Evolutionary conservation across 2,329 filamentous ascomycete genomes (phyloP).

Genomic region (Cladophialophora bantiana): DNA sequence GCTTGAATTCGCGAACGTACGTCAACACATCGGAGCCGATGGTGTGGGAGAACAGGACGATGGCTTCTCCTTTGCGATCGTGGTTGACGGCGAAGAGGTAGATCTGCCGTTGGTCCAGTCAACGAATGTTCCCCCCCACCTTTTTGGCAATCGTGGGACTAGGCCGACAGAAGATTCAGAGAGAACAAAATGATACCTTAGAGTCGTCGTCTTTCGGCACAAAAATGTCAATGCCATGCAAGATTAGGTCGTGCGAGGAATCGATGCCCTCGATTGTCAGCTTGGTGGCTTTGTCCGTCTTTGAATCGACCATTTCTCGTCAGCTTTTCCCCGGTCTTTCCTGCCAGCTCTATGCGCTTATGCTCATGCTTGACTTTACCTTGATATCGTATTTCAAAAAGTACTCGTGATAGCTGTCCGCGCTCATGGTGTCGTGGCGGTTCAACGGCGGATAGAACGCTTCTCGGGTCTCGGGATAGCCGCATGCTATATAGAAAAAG

Average conservation of each 20-base stretch:
- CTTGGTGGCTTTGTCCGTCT: conserved; percentile 22
- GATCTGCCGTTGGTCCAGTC: conserved; percentile 14
- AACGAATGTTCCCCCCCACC: no score
- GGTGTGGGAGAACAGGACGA: conserved; percentile 29
- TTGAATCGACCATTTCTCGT: neutral
- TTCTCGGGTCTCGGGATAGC: conserved; percentile 30
- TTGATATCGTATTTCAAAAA: conserved; percentile 36
- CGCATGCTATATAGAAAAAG: conserved; percentile 26
- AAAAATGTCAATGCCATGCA: conserved; percentile 32
- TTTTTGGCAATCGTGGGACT: no score
- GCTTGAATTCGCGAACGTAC: conserved; percentile 27
- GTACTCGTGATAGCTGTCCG: conserved; percentile 30
- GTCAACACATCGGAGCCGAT: conserved; percentile 28
- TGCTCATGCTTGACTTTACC: conserved; percentile 6
- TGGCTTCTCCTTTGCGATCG: conserved; percentile 26
- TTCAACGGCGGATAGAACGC: conserved; percentile 30
- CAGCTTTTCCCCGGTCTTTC: neutral
- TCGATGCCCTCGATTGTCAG: conserved; percentile 30
- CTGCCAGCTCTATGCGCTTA: neutral
- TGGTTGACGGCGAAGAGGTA: conserved; percentile 36
- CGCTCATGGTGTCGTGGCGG: conserved; percentile 20
- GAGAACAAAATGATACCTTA: conserved; percentile 14
- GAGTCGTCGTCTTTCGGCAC: conserved; percentile 22
- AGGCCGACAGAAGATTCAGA: neutral
- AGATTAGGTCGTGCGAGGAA: conserved; percentile 27